phyloP scores from a whole-genome alignment of 306 rosid genomes.

The Vicia faba region DNA sequence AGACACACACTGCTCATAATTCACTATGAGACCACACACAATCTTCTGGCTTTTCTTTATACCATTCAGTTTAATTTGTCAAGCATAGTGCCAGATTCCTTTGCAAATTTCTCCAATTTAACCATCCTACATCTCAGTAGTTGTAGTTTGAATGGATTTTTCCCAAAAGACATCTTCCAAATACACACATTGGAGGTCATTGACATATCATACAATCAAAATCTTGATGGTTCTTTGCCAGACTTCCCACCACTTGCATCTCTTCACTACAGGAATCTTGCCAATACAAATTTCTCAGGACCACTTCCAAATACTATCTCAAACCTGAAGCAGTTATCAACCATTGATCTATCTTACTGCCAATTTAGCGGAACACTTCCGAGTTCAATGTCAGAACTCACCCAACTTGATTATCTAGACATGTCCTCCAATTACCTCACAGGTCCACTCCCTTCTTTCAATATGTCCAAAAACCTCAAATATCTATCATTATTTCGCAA shows the following conservation, averaged over 20 bases:
- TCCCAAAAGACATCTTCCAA: constrained; percentile 44
- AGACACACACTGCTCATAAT: too few species aligned
- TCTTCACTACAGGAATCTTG: constrained; percentile 12
- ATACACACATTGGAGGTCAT: constrained; percentile 32
- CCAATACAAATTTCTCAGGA: constrained; percentile 40
- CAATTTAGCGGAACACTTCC: constrained; percentile 43
- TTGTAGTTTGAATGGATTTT: constrained; percentile 31
- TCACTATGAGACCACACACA: too few species aligned
- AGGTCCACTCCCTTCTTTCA: constrained; percentile 47
- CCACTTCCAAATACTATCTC: constrained; percentile 20
- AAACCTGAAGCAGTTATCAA: constrained; percentile 32
- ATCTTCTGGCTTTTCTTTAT: too few species aligned
- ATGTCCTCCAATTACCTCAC: constrained; percentile 40
- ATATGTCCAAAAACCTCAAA: constrained; percentile 31
- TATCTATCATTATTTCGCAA: constrained; percentile 30
- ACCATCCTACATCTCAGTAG: constrained; percentile 6
- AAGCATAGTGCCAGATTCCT: constrained; percentile 35
- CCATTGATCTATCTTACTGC: constrained; percentile 35
- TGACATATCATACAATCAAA: constrained; percentile 35
- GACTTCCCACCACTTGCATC: constrained; percentile 32
- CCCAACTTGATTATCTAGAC: constrained; percentile 38
- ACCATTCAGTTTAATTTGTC: constrained; percentile 4
- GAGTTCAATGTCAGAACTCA: constrained; percentile 30
- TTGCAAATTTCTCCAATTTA: constrained; percentile 37
- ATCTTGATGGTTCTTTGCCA: constrained; percentile 43